Percentiles rank a stretch among this genome's conserved stretches.
Conservation (phyloP, 768 basidiomycete species). For the Termitomyces sp. region DNA sequence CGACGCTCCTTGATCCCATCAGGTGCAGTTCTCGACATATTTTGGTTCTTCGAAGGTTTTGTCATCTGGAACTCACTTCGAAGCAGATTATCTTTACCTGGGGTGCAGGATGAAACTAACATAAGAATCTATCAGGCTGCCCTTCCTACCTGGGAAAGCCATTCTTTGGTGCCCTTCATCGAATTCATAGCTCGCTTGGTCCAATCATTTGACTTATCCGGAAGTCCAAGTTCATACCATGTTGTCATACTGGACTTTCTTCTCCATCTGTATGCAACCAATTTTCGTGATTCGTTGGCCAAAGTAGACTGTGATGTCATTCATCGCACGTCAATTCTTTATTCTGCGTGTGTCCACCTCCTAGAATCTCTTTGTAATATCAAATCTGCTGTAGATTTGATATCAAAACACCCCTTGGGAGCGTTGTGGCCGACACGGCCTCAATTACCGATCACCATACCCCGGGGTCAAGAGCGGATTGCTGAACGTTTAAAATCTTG, state of each 20-base stretch:
- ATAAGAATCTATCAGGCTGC: not conserved
- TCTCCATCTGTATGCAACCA: conserved; percentile 5
- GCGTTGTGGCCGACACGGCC: conserved; percentile 6
- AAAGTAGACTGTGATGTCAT: conserved; percentile 1
- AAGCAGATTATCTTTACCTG: not conserved
- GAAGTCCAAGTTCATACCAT: not conserved
- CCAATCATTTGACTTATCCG: not conserved
- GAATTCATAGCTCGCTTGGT: conserved; percentile 2
- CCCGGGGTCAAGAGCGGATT: not conserved
- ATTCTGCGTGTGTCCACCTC: not conserved
- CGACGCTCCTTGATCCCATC: not conserved
- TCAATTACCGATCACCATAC: not conserved
- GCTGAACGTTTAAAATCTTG: not conserved
- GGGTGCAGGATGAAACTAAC: not conserved
- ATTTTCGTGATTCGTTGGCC: conserved; percentile 6
- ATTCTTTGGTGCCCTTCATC: conserved; percentile 4
- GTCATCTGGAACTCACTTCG: not conserved
- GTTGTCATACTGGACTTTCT: conserved; percentile 5
- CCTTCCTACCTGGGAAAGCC: conserved; percentile 7
- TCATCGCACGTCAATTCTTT: not conserved
- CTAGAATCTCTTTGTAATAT: not conserved
- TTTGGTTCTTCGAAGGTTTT: not conserved
- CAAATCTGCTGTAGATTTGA: not conserved
- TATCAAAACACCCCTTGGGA: conserved; percentile 2
- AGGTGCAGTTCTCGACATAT: not conserved